Evolutionary conservation across 2,329 filamentous ascomycete species (phyloP).

Genomic region (Catunica adiposa): DNA sequence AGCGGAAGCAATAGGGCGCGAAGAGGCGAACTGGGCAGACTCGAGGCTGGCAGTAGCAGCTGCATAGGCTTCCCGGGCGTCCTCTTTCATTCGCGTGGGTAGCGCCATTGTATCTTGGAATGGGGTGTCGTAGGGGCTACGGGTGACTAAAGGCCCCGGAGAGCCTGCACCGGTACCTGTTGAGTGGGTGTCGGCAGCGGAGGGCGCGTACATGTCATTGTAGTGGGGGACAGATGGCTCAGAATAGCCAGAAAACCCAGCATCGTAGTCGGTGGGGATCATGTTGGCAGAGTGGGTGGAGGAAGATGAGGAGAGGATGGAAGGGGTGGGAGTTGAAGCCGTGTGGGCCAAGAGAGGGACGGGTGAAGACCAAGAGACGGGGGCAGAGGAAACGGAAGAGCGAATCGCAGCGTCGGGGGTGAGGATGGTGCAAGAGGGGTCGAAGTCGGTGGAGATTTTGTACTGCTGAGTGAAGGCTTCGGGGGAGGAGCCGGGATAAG

Average conservation of each 20-base stretch:
- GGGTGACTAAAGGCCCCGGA: conserved; percentile 10
- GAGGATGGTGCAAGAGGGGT: not conserved
- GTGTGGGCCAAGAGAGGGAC: conserved; percentile 16
- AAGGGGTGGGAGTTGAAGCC: conserved; percentile 23
- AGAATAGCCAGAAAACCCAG: conserved; percentile 23
- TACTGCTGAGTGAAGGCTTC: conserved; percentile 28
- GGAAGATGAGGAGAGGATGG: conserved; percentile 29
- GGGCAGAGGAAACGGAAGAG: conserved; percentile 23
- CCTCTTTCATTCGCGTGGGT: conserved; percentile 25
- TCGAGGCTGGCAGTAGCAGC: conserved; percentile 4
- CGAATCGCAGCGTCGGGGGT: not conserved
- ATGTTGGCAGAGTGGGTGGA: conserved; percentile 23
- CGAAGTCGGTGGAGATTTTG: conserved; percentile 15
- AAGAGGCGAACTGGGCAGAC: conserved; percentile 22
- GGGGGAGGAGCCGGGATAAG: conserved; percentile 32
- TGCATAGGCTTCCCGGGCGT: conserved; percentile 22
- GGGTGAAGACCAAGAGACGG: conserved; percentile 26
- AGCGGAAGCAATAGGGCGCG: conserved; percentile 25
- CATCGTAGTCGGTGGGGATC: conserved; percentile 28
- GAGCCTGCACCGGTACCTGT: conserved; percentile 4
- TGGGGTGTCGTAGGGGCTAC: conserved; percentile 9
- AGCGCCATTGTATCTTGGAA: conserved; percentile 11
- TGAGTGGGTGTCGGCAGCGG: conserved; percentile 7
- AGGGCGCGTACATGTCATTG: conserved; percentile 18
- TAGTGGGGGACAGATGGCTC: conserved; percentile 30